These are phyloP conservation scores for Pichia heedii DNA, from an alignment of 805 yeast genomes.

Conservation along the genomic window DNA sequence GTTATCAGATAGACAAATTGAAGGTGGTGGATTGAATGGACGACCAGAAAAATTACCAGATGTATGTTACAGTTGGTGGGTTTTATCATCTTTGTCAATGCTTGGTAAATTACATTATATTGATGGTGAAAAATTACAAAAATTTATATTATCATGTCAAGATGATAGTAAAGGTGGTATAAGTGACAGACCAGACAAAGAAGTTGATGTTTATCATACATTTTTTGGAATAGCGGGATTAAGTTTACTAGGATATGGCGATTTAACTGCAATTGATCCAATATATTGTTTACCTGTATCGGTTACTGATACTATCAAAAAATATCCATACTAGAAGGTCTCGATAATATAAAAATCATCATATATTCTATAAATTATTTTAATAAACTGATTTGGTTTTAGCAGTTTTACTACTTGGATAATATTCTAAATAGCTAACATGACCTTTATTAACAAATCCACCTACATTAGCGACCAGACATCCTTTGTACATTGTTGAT, in stretches of 20 bases:
- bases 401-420: constrained; percentile 47
- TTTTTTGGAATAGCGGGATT: constrained; percentile 85
- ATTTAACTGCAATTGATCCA: constrained; percentile 66
- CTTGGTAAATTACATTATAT: constrained; percentile 68
- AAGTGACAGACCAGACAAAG: constrained; percentile 85
- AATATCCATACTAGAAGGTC: constrained; percentile 18
- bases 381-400: constrained; percentile 35
- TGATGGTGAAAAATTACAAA: constrained; percentile 48
- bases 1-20: constrained; percentile 85
- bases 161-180: constrained; percentile 79
- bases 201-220: constrained; percentile 90
- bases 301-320: constrained; percentile 28
- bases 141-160: constrained; percentile 70
- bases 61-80: constrained; percentile 99
- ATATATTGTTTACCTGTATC: constrained; percentile 72
- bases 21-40: constrained; percentile 89
- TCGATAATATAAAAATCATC: neutral
- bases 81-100: constrained; percentile 63
- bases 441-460: constrained; percentile 36
- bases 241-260: constrained; percentile 58
- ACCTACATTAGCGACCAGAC: constrained; percentile 71
- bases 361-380: neutral
- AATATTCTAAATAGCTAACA: constrained; percentile 67
- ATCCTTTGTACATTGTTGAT: constrained; percentile 73
- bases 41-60: constrained; percentile 94